Evolutionary conservation across 805 yeast species (phyloP).

Genomic region (Ogataea ganodermae): DNA sequence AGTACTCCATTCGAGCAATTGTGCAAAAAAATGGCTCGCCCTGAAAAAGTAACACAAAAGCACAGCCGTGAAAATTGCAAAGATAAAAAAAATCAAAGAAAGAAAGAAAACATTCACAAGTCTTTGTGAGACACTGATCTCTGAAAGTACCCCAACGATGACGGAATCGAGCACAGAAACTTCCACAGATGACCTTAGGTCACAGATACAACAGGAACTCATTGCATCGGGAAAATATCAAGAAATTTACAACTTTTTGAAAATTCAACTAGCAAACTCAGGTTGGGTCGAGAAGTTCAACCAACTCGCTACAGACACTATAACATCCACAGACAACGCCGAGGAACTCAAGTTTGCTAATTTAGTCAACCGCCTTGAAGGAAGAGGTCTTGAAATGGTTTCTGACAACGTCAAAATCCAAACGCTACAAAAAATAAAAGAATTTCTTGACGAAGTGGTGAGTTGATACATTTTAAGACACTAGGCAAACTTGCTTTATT

Average conservation of each 20-base stretch:
- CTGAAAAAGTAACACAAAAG: no score
- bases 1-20: no score
- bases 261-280: slow-evolving; percentile 64
- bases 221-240: slow-evolving; percentile 82
- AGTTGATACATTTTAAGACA: slow-evolving; percentile 24
- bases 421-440: slow-evolving; percentile 56
- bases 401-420: slow-evolving; percentile 66
- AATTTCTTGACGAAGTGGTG: slow-evolving; percentile 55
- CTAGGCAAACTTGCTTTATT: no score
- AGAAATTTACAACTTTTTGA: slow-evolving; percentile 62
- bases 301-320: slow-evolving; percentile 52
- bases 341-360: slow-evolving; percentile 49
- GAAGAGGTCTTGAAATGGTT: slow-evolving; percentile 67
- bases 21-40: no score
- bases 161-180: slow-evolving; percentile 11
- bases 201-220: slow-evolving; percentile 68
- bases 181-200: slow-evolving; percentile 41
- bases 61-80: no score
- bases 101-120: no score
- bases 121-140: no score
- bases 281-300: slow-evolving; percentile 87
- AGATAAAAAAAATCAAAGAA: neutral
- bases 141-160: no score
- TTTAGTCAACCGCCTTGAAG: slow-evolving; percentile 54
- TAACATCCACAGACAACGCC: slow-evolving; percentile 29